Evolutionary conservation across 768 basidiomycete species (phyloP).

Genomic region (Daedaleopsis sinensis): DNA sequence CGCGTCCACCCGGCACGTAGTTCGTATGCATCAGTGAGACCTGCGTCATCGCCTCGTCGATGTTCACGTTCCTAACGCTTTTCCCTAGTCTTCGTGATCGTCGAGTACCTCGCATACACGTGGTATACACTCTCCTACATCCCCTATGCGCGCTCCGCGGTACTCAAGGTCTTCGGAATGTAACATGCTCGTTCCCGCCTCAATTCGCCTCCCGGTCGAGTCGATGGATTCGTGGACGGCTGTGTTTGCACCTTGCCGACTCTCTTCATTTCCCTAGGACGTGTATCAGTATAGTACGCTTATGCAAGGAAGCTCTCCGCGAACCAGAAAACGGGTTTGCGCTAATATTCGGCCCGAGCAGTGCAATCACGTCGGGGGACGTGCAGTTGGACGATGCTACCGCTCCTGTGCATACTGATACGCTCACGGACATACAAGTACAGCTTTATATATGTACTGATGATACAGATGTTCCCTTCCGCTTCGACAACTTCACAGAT

Average conservation of each 20-base stretch:
- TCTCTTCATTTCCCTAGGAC: not conserved
- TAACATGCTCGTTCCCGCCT: conserved; percentile 8
- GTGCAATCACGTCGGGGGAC: too few species aligned
- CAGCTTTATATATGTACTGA: not conserved
- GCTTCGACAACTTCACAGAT: not conserved
- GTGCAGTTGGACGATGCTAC: too few species aligned
- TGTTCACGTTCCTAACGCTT: not conserved
- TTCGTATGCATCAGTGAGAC: conserved; percentile 68
- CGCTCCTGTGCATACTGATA: not conserved
- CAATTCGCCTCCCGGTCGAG: not conserved
- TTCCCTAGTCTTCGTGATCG: conserved; percentile 78
- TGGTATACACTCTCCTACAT: conserved; percentile 92
- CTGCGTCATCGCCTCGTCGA: not conserved
- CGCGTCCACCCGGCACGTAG: conserved; percentile 34
- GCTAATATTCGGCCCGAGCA: too few species aligned
- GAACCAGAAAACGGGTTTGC: too few species aligned
- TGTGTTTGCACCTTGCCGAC: not conserved
- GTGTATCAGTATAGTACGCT: not conserved
- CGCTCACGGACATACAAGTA: not conserved
- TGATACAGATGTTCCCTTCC: not conserved
- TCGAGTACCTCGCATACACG: conserved; percentile 89
- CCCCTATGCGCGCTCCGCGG: conserved; percentile 82
- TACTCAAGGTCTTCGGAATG: conserved; percentile 64
- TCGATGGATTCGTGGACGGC: not conserved
- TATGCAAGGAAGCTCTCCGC: not conserved